These are phyloP conservation scores for Nitzschia sp. DNA, from an alignment of 108 stramenopile species.

Conservation along the genomic window DNA sequence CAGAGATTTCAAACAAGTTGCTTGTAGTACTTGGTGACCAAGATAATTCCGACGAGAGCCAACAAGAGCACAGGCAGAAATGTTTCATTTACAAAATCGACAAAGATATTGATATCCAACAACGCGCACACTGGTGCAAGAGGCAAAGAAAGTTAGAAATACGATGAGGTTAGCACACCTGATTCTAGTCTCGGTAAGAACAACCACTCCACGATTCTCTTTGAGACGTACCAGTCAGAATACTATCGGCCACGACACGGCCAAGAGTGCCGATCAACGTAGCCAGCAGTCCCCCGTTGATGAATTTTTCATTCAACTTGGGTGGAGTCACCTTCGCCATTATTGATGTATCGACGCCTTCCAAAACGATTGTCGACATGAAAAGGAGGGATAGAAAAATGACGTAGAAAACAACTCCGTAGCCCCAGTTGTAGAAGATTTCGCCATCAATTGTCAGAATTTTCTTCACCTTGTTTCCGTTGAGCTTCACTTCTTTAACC, in stretches of 20 bases:
- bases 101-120: constrained; percentile 45
- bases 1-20: constrained; percentile 33
- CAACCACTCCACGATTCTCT: too few species aligned
- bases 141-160: too few species aligned
- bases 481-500: constrained; percentile 9
- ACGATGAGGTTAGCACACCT: too few species aligned
- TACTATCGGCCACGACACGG: constrained; percentile 62
- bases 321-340: constrained; percentile 67
- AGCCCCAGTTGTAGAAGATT: constrained; percentile 56
- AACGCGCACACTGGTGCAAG: constrained; percentile 36
- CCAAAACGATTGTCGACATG: constrained; percentile 59
- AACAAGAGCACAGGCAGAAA: constrained; percentile 57
- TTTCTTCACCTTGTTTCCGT: neutral
- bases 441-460: constrained; percentile 15
- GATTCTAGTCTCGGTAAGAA: too few species aligned
- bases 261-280: constrained; percentile 70
- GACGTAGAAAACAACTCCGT: constrained; percentile 52
- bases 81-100: constrained; percentile 67
- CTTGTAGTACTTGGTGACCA: constrained; percentile 43
- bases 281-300: constrained; percentile 62
- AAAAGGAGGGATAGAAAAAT: constrained; percentile 52
- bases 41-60: constrained; percentile 38
- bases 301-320: constrained; percentile 52
- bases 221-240: constrained; percentile 47
- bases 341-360: constrained; percentile 66